These are phyloP conservation scores for Ceratocystis lukuohia DNA, from an alignment of 2,329 filamentous ascomycete genomes.

Conservation along the genomic window DNA sequence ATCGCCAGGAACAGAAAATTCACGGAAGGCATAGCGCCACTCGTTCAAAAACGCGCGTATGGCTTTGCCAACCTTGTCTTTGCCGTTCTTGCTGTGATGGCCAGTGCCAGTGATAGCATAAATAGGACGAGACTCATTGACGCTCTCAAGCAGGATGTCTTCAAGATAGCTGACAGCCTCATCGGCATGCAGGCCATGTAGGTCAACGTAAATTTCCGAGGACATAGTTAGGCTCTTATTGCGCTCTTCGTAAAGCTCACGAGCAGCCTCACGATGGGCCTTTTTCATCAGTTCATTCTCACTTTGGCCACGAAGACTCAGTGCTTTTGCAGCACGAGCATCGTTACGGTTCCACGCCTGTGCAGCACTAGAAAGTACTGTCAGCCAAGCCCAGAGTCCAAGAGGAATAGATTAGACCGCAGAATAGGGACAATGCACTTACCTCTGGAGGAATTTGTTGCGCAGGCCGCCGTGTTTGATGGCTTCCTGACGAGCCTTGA, in stretches of 20 bases:
- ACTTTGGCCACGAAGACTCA: conserved; percentile 85
- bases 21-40: conserved; percentile 88
- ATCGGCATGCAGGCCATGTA: conserved; percentile 96
- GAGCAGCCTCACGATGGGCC: conserved; percentile 85
- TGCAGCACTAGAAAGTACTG: conserved; percentile 52
- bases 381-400: background rate
- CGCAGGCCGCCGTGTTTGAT: conserved; percentile 93
- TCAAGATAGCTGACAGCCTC: conserved; percentile 93
- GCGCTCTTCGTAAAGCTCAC: conserved; percentile 82
- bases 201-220: conserved; percentile 79
- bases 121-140: conserved; percentile 56
- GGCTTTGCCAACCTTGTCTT: conserved; percentile 95
- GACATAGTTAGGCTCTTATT: conserved; percentile 53
- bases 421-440: conserved; percentile 23
- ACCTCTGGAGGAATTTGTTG: conserved; percentile 96
- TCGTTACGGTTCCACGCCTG: conserved; percentile 99
- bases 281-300: conserved; percentile 97
- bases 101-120: conserved; percentile 96
- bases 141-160: conserved; percentile 72
- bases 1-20: conserved; percentile 94
- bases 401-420: background rate
- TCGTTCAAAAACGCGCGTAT: conserved; percentile 84
- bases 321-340: conserved; percentile 84
- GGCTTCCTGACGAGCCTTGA: conserved; percentile 87
- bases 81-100: conserved; percentile 96